A percentile compares a stretch with the other conserved stretches of the same genome.
These are phyloP conservation scores for Jaapia argillacea DNA, from an alignment of 768 basidiomycete genomes.

Conservation along the genomic window DNA sequence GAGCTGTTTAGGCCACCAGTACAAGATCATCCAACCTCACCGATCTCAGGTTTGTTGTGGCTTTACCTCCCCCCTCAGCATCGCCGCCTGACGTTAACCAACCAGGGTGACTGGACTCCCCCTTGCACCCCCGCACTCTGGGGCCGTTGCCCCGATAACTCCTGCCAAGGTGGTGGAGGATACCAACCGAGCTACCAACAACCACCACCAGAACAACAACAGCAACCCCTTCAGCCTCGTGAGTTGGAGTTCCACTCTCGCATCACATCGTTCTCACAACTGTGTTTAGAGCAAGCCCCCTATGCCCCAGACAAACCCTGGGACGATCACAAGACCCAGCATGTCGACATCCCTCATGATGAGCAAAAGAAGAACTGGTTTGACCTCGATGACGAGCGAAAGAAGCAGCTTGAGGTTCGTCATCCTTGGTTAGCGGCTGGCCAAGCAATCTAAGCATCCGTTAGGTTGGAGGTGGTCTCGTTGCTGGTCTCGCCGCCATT, in stretches of 20 bases:
- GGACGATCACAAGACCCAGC: slow-evolving; percentile 16
- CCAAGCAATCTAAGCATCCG: background rate
- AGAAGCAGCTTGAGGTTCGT: slow-evolving; percentile 47
- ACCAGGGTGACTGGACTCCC: slow-evolving; percentile 63
- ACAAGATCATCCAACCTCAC: slow-evolving; percentile 69
- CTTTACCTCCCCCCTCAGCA: background rate
- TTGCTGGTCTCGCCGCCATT: slow-evolving; percentile 40
- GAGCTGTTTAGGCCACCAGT: slow-evolving; percentile 43
- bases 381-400: slow-evolving; percentile 41
- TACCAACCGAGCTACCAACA: slow-evolving; percentile 8
- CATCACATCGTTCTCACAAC: no score
- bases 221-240: no score
- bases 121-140: slow-evolving; percentile 53
- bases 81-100: slow-evolving; percentile 1
- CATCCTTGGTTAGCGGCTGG: background rate
- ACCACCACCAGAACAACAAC: background rate
- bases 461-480: slow-evolving; percentile 57
- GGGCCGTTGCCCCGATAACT: slow-evolving; percentile 37
- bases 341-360: slow-evolving; percentile 26
- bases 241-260: no score
- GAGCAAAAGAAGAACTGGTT: slow-evolving; percentile 48
- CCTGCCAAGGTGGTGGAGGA: slow-evolving; percentile 1
- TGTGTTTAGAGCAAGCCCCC: no score
- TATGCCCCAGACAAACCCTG: slow-evolving; percentile 13
- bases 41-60: slow-evolving; percentile 41